Conservation (phyloP, 495 filamentous ascomycete species). For the Lasiosphaeria ovina region DNA sequence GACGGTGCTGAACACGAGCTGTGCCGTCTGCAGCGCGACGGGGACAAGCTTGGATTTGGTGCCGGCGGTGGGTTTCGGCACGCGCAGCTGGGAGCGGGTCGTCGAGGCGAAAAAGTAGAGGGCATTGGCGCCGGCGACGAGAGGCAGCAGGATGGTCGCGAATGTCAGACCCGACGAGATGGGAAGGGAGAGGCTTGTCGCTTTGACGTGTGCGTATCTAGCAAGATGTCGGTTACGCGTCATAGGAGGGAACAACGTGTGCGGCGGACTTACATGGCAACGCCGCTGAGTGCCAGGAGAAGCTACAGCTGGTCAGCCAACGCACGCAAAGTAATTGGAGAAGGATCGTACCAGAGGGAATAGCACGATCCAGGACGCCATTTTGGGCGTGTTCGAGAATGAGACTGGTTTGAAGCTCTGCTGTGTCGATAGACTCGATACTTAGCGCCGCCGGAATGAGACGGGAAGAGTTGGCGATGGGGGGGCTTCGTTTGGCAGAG, state of each 20-base stretch:
- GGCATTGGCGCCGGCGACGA: slow-evolving; percentile 47
- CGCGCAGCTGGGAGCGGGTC: slow-evolving; percentile 2
- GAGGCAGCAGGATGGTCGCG: slow-evolving; percentile 51
- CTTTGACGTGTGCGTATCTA: slow-evolving; percentile 51
- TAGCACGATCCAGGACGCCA: slow-evolving; percentile 5
- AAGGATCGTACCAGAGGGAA: slow-evolving; percentile 2
- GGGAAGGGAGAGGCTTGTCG: slow-evolving; percentile 49
- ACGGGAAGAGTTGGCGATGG: background rate
- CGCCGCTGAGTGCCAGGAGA: slow-evolving; percentile 24
- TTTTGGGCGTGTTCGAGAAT: background rate
- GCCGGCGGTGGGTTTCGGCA: slow-evolving; percentile 12
- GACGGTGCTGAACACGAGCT: slow-evolving; percentile 49
- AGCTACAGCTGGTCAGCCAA: slow-evolving; percentile 9
- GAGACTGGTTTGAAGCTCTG: background rate
- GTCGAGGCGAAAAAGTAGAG: slow-evolving; percentile 17
- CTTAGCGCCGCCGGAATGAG: background rate
- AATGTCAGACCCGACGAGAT: slow-evolving; percentile 46
- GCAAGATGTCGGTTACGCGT: slow-evolving; percentile 4
- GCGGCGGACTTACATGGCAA: slow-evolving; percentile 29
- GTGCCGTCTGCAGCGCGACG: slow-evolving; percentile 38
- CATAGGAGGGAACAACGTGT: background rate
- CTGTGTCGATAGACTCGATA: background rate
- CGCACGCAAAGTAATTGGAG: background rate
- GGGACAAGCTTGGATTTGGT: slow-evolving; percentile 24
- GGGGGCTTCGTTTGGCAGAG: background rate